Evolutionary conservation across 108 stramenopile genomes (phyloP).

Genomic region (Pseudonitzschia delicatissima): DNA sequence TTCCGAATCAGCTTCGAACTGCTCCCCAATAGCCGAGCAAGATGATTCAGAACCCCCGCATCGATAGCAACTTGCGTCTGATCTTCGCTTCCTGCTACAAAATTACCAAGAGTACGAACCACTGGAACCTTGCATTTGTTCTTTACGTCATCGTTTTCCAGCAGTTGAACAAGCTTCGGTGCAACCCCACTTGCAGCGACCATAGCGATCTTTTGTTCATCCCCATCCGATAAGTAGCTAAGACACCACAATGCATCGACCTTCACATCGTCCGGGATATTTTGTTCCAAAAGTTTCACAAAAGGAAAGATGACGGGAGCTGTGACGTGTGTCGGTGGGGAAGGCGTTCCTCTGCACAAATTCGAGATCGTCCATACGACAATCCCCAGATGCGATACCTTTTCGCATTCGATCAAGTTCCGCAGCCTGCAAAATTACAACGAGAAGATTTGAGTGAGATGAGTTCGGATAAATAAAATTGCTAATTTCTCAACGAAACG

Average conservation of each 20-base stretch:
- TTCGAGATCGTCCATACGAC: conserved; percentile 91
- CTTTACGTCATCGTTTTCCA: conserved; percentile 32
- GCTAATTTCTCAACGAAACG: too few relatives aligned
- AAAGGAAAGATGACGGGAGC: conserved; percentile 58
- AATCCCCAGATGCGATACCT: conserved; percentile 66
- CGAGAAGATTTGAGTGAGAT: neutral
- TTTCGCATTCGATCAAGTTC: conserved; percentile 78
- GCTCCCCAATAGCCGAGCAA: conserved; percentile 20
- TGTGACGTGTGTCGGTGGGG: conserved; percentile 50
- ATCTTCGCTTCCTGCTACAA: conserved; percentile 84
- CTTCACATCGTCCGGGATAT: conserved; percentile 46
- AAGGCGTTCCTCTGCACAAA: conserved; percentile 92
- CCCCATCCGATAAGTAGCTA: conserved; percentile 87
- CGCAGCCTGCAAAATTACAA: conserved; percentile 22
- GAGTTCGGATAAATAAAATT: neutral
- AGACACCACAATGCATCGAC: conserved; percentile 88
- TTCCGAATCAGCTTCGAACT: conserved; percentile 70
- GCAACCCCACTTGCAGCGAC: conserved; percentile 57
- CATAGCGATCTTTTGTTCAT: conserved; percentile 70
- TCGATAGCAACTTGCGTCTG: conserved; percentile 89
- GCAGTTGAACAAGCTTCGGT: conserved; percentile 45
- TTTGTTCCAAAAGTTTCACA: neutral
- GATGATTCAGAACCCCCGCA: conserved; percentile 55
- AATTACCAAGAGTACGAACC: conserved; percentile 90
- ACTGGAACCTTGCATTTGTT: conserved; percentile 62